Base-by-base conservation (phyloP, 1,284 basidiomycete genomes). In the Prillingera fragicola region DNA sequence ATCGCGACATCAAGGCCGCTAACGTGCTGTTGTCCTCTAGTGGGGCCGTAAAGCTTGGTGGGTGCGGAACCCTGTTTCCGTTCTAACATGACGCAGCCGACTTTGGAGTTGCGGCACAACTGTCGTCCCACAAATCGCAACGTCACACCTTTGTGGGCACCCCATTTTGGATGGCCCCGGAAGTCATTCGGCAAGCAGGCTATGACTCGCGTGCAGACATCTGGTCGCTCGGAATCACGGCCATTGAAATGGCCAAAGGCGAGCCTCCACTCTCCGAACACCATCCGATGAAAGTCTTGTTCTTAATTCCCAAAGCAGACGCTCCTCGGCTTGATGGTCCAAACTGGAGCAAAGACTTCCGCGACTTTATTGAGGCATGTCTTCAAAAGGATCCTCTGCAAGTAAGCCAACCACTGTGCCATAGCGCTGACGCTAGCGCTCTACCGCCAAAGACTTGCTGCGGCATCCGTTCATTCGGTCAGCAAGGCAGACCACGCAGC, bases 121-220 rank as follows among this genome's bases (percentile, higher is more conserved):
- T 96, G 27, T 83, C 87, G 2, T 90, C 87, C 3, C 79, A 83
- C 10, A 84, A 84, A 26, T 89, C 87, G 63, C 96, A 96, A 69
- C 80, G 92, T 8, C 90, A 90, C 45, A 97, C 92, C 0, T 81
- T 96, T 56, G 88, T 92, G 48, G 94, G 94, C 2, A 97, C 94
- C 0, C 92, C 91, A 0, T 89, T 94, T 65, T 97, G 92, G 92
- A 97, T 97, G 94, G 92, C 92, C 0, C 92, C 92, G 0, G 94
- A 97, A 71, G 90, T 97, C 8, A 98, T 99, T 60, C 81, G 88
- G 23, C 95, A 98, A 72, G 86, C 91, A 7, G 92, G 92, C 1
- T 98, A 98, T 67, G 92, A 97, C 62, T 84, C 85, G 24, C 89
- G 90, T 63, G 94, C 92, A 5, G 94, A 97, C 62, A 89, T 97